Percentiles rank a stretch among this genome's conserved stretches.
Evolutionary conservation across 331 rosid species (phyloP).

Genomic region (Quercus tomentella): DNA sequence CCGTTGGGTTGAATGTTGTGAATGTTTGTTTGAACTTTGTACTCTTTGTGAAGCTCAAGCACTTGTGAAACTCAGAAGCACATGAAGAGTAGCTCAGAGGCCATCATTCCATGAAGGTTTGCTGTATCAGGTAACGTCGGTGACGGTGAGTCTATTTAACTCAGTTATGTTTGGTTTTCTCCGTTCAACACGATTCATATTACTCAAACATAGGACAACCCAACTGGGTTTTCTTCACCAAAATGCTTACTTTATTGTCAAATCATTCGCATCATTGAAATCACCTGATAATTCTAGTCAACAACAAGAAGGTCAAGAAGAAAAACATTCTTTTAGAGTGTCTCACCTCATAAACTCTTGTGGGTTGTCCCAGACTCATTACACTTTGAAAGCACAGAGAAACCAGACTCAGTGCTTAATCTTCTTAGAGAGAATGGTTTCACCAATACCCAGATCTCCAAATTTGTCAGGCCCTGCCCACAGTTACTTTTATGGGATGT

Average conservation of each 20-base stretch:
- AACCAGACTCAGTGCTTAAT: neutral
- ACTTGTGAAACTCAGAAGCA: too few species aligned
- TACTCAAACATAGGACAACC: neutral
- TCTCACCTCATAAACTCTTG: neutral
- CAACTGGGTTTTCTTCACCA: neutral
- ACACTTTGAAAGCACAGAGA: neutral
- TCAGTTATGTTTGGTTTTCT: neutral
- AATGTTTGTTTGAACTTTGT: too few species aligned
- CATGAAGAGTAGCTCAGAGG: too few species aligned
- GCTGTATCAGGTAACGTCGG: neutral
- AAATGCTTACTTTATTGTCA: neutral
- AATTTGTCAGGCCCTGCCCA: conserved; percentile 8
- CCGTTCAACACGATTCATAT: neutral
- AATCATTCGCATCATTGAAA: neutral
- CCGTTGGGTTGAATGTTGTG: too few species aligned
- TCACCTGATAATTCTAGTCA: neutral
- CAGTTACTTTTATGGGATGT: neutral
- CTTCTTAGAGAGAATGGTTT: conserved; percentile 16
- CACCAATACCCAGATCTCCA: conserved; percentile 19
- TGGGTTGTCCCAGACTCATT: neutral
- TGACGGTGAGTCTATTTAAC: neutral
- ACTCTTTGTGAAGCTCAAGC: too few species aligned
- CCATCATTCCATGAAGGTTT: too few species aligned
- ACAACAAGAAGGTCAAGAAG: neutral
- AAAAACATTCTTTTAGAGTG: neutral